These are phyloP conservation scores for Sugiyamaella grinbergsii DNA, from an alignment of 1,139 yeast species.

Conservation along the genomic window DNA sequence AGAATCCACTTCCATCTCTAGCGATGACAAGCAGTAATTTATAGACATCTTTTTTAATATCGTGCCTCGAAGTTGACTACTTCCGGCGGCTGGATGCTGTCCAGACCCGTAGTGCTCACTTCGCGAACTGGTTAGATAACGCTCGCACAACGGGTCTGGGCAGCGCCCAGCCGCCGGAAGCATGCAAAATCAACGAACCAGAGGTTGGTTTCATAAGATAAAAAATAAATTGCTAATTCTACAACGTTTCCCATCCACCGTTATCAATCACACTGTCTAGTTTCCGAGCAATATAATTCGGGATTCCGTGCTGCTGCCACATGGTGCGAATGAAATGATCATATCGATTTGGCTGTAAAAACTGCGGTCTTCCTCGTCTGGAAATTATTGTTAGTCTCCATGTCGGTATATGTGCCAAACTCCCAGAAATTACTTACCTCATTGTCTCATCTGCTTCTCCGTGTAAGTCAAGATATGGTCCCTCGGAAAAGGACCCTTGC, in stretches of 20 bases:
- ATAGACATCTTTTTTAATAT: neutral
- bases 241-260: conserved; percentile 96
- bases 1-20: conserved; percentile 26
- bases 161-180: no score
- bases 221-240: conserved; percentile 26
- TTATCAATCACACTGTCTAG: conserved; percentile 77
- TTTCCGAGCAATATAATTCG: conserved; percentile 75
- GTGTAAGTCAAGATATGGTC: conserved; percentile 84
- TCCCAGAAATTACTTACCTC: conserved; percentile 31
- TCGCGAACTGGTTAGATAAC: no score
- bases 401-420: no score
- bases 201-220: no score
- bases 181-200: no score
- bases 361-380: conserved; percentile 73
- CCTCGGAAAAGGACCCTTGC: conserved; percentile 77
- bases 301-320: conserved; percentile 80
- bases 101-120: no score
- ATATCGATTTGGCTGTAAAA: conserved; percentile 63
- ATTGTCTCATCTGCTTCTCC: conserved; percentile 83
- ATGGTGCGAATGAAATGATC: conserved; percentile 64
- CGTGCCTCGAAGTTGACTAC: no score
- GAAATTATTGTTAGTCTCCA: conserved; percentile 20
- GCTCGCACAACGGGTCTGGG: no score
- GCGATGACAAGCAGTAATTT: conserved; percentile 5
- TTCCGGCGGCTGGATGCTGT: no score